These are phyloP conservation scores for Mycena venus DNA, from an alignment of 768 basidiomycete genomes.

Conservation along the genomic window DNA sequence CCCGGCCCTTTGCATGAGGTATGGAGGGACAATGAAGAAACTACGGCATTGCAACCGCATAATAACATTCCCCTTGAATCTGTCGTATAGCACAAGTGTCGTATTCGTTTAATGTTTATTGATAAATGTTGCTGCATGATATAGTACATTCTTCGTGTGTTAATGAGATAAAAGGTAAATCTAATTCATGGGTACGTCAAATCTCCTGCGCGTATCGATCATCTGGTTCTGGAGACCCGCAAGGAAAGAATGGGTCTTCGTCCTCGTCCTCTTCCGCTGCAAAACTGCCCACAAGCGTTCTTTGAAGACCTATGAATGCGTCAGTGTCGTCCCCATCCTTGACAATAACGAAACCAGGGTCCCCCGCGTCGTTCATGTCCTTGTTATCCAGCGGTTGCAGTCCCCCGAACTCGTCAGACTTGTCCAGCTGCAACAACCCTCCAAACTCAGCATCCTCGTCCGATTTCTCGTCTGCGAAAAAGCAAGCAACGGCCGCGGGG, in stretches of 20 bases:
- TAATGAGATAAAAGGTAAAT: background rate
- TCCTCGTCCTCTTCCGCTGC: slow-evolving; percentile 41
- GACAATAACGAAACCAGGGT: slow-evolving; percentile 39
- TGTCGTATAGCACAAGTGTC: slow-evolving; percentile 14
- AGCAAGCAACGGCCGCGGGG: slow-evolving; percentile 9
- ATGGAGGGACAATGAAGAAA: slow-evolving; percentile 44
- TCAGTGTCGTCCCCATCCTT: slow-evolving; percentile 70
- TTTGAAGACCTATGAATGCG: slow-evolving; percentile 56
- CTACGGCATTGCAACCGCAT: background rate
- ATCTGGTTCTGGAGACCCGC: slow-evolving; percentile 8
- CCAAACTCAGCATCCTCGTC: slow-evolving; percentile 13
- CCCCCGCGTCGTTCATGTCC: slow-evolving; percentile 37
- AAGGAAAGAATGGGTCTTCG: slow-evolving; percentile 33
- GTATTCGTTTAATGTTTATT: background rate
- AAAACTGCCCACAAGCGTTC: slow-evolving; percentile 5
- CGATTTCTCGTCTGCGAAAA: slow-evolving; percentile 25
- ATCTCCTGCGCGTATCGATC: slow-evolving; percentile 29
- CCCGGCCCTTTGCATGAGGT: slow-evolving; percentile 38
- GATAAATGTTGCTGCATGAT: background rate
- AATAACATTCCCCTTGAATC: slow-evolving; percentile 22
- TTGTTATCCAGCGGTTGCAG: slow-evolving; percentile 25
- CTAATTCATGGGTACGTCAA: background rate
- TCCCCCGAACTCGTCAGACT: slow-evolving; percentile 16
- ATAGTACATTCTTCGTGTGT: background rate
- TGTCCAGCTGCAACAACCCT: slow-evolving; percentile 17